Evolutionary conservation across 2,329 filamentous ascomycete species (phyloP).

Genomic region (Aspergillus pseudotamarii): DNA sequence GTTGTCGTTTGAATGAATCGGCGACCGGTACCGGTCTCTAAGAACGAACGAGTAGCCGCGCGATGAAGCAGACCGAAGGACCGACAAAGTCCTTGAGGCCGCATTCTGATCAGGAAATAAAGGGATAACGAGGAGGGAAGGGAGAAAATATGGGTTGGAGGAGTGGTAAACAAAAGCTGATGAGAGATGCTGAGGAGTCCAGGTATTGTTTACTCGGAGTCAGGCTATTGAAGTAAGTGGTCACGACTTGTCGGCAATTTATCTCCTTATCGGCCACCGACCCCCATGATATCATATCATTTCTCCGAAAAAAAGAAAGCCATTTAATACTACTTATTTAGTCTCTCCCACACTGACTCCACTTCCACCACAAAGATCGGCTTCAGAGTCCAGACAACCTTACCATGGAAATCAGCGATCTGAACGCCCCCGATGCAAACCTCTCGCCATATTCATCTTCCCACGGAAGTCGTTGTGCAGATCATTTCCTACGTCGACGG

Average conservation of each 20-base stretch:
- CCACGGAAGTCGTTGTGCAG: constrained; percentile 57
- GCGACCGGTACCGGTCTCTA: constrained; percentile 18
- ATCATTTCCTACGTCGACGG: constrained; percentile 50
- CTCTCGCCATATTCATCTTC: constrained; percentile 46
- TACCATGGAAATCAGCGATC: constrained; percentile 10
- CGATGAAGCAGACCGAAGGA: constrained; percentile 32
- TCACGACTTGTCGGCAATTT: background rate
- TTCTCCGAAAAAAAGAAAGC: background rate
- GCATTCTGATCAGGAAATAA: constrained; percentile 25
- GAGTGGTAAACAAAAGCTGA: background rate
- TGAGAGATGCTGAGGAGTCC: background rate
- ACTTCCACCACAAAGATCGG: background rate
- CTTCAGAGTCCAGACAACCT: background rate
- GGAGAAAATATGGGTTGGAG: background rate
- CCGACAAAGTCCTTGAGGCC: constrained; percentile 26
- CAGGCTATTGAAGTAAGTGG: background rate
- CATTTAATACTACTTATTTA: background rate
- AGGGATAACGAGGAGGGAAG: background rate
- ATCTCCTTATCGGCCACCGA: constrained; percentile 1
- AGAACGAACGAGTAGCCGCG: constrained; percentile 22
- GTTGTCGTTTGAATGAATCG: constrained; percentile 32
- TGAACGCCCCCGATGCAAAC: constrained; percentile 21
- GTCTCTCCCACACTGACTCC: background rate
- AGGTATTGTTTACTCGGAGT: background rate
- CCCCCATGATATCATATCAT: constrained; percentile 2